Evolutionary conservation across 176 grass and related monocot genomes (phyloP).

Genomic region (Themeda triandra): DNA sequence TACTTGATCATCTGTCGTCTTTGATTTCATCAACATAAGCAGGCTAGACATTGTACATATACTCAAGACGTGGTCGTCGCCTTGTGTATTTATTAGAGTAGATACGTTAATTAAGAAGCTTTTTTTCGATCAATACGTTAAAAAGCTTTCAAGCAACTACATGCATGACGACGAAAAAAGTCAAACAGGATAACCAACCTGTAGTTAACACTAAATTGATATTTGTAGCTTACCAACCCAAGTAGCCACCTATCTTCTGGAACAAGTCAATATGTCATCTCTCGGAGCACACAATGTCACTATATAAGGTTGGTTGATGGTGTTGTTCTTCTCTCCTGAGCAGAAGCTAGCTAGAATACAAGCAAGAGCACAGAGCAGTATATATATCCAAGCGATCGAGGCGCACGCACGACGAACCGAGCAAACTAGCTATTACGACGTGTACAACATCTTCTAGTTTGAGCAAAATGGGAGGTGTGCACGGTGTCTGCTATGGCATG

Average conservation of each 20-base stretch:
- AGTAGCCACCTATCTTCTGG: not conserved
- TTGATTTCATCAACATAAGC: not conserved
- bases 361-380: not conserved
- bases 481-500: slow-evolving; percentile 62
- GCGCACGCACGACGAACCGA: not conserved
- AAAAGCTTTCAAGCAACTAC: not conserved
- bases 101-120: too few relatives aligned
- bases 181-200: not conserved
- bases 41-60: not conserved
- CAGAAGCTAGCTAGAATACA: not conserved
- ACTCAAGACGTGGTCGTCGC: too few relatives aligned
- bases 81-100: too few relatives aligned
- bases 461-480: slow-evolving; percentile 2
- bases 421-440: not conserved
- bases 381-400: not conserved
- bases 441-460: not conserved
- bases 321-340: not conserved
- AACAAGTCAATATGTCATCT: not conserved
- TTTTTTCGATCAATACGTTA: too few relatives aligned
- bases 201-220: not conserved
- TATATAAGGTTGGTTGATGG: not conserved
- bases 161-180: not conserved
- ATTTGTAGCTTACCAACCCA: not conserved
- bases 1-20: not conserved
- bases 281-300: not conserved